These are phyloP conservation scores for Phaffomyces antillensis DNA, from an alignment of 805 yeast genomes.

Conservation along the genomic window DNA sequence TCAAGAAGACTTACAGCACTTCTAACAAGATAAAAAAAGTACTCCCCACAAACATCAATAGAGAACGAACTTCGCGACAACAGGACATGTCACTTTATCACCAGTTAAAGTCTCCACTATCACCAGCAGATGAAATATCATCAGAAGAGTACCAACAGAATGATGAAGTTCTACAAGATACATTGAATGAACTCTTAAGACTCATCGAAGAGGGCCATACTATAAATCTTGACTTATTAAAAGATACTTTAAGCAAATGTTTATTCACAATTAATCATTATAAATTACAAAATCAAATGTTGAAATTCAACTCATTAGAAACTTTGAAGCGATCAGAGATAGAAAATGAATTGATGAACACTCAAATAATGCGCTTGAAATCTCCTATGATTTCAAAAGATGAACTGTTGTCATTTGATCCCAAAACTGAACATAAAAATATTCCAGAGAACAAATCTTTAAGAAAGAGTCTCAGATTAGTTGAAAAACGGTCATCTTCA, in stretches of 20 bases:
- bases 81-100: conserved; percentile 2
- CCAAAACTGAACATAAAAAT: no score
- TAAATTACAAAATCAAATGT: conserved; percentile 16
- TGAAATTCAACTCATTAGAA: conserved; percentile 17
- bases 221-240: conserved; percentile 1
- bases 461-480: conserved; percentile 6
- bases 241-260: conserved; percentile 7
- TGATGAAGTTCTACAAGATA: conserved; percentile 1
- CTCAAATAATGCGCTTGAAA: conserved; percentile 14
- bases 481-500: conserved; percentile 7
- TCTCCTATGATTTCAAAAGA: conserved; percentile 15
- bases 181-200: conserved; percentile 1
- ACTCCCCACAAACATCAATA: background rate
- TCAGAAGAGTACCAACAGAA: background rate
- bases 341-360: conserved; percentile 18
- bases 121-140: background rate
- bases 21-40: background rate
- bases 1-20: background rate
- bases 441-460: background rate
- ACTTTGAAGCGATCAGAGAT: conserved; percentile 14
- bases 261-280: conserved; percentile 14
- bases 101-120: conserved; percentile 9
- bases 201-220: conserved; percentile 1
- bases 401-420: background rate
- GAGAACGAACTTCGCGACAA: background rate